Conservation (phyloP, 176 grass and related monocot species). For the Lolium perenne region DNA sequence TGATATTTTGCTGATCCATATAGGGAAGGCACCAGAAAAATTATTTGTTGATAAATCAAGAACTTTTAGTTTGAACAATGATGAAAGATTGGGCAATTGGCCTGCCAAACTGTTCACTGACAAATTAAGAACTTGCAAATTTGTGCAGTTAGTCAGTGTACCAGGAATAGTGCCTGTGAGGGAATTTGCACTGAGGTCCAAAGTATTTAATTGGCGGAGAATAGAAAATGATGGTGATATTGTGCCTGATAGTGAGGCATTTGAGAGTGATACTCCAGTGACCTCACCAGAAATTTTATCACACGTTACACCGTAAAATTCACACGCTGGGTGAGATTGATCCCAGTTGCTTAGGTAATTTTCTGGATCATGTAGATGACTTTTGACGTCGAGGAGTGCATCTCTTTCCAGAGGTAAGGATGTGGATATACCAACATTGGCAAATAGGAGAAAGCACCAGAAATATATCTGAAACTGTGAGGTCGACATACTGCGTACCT, state of each 20-base stretch:
- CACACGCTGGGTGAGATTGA: slow-evolving; percentile 55
- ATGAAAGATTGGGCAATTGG: slow-evolving; percentile 77
- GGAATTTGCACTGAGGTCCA: slow-evolving; percentile 75
- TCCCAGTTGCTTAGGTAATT: slow-evolving; percentile 72
- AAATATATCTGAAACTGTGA: slow-evolving; percentile 55
- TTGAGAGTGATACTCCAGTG: slow-evolving; percentile 68
- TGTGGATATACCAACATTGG: slow-evolving; percentile 38
- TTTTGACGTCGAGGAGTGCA: slow-evolving; percentile 72
- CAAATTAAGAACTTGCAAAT: slow-evolving; percentile 81
- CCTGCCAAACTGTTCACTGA: slow-evolving; percentile 74
- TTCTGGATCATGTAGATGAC: slow-evolving; percentile 70
- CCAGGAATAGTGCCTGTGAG: slow-evolving; percentile 72
- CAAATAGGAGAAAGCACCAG: slow-evolving; percentile 48
- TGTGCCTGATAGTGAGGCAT: slow-evolving; percentile 75
- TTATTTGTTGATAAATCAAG: slow-evolving; percentile 89
- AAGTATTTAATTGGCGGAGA: slow-evolving; percentile 54
- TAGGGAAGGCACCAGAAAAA: slow-evolving; percentile 73
- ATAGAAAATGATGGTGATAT: slow-evolving; percentile 75
- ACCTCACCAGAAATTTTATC: slow-evolving; percentile 59
- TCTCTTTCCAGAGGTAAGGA: slow-evolving; percentile 62
- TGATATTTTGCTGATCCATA: slow-evolving; percentile 64
- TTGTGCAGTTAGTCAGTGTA: slow-evolving; percentile 66
- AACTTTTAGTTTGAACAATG: slow-evolving; percentile 61
- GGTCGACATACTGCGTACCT: slow-evolving; percentile 59
- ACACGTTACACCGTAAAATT: slow-evolving; percentile 78